Evolutionary conservation across 78 protist species (phyloP).

Genomic region (Diacronema lutheri): DNA sequence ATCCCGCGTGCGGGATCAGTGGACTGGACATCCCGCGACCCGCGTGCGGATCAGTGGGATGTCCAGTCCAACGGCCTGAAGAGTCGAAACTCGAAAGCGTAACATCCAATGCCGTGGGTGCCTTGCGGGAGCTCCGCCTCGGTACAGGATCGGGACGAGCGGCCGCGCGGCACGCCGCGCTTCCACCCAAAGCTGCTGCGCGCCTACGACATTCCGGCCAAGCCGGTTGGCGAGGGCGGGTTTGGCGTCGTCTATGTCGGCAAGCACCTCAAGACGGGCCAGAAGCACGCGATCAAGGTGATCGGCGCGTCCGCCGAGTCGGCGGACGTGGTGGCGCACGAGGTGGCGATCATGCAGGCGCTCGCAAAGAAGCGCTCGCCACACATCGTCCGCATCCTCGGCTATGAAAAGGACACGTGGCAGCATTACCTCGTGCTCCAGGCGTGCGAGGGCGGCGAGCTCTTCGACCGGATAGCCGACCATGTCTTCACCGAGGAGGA

Average conservation of each 20-base stretch:
- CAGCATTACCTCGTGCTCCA: not conserved
- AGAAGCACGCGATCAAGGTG: not conserved
- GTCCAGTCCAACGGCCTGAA: no score
- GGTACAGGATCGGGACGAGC: no score
- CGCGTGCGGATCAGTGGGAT: no score
- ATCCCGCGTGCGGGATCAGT: no score
- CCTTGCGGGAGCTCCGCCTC: no score
- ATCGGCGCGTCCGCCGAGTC: not conserved
- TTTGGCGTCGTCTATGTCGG: not conserved
- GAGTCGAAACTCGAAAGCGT: no score
- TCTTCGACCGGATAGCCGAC: not conserved
- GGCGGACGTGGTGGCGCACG: not conserved
- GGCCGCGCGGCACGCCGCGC: no score
- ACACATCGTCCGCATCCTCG: not conserved
- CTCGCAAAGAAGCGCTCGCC: not conserved
- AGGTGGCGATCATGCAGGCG: not conserved
- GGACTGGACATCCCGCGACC: no score
- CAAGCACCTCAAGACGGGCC: not conserved
- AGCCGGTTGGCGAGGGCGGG: not conserved
- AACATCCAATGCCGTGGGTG: no score
- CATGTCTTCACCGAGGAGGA: not conserved
- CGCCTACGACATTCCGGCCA: not conserved
- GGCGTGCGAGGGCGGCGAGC: not conserved
- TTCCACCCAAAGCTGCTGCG: no score
- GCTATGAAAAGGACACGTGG: not conserved